These are phyloP conservation scores for Striga hermonthica DNA, from an alignment of 305 asterid genomes.

Conservation along the genomic window DNA sequence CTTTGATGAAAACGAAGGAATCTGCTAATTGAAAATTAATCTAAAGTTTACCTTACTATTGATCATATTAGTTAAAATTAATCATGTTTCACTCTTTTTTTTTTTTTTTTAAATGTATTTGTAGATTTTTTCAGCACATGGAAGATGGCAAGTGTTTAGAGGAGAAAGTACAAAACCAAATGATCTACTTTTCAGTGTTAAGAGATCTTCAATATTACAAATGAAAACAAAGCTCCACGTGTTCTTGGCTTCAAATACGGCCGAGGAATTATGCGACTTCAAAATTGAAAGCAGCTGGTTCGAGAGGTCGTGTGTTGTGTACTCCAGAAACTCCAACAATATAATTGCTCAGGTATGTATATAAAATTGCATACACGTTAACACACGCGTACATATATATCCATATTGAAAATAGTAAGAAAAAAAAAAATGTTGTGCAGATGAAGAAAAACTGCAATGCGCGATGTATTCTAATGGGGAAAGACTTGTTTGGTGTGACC, in stretches of 20 bases:
- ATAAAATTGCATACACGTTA: too few species aligned
- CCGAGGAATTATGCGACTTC: constrained; percentile 31
- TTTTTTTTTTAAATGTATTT: too few species aligned
- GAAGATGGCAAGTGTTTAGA: constrained; percentile 47
- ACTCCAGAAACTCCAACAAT: not conserved
- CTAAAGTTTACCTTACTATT: too few species aligned
- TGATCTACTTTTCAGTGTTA: constrained; percentile 44
- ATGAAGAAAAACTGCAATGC: constrained; percentile 31
- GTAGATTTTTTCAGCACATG: constrained; percentile 28
- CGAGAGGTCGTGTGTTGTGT: constrained; percentile 31
- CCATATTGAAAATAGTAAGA: too few species aligned
- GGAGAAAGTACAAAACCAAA: constrained; percentile 40
- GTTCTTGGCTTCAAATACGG: constrained; percentile 27
- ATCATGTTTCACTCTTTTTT: too few species aligned
- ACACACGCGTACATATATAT: too few species aligned
- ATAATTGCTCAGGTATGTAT: too few species aligned
- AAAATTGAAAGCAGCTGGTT: constrained; percentile 35
- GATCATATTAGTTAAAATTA: too few species aligned
- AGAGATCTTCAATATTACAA: constrained; percentile 28
- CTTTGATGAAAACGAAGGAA: too few species aligned
- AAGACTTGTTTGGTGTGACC: constrained; percentile 31
- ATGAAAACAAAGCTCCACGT: constrained; percentile 31
- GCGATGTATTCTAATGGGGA: constrained; percentile 32
- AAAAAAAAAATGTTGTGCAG: constrained; percentile 26
- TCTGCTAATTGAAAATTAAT: too few species aligned